Percentiles rank a stretch among this genome's conserved stretches.
These are phyloP conservation scores for Phialophora macrospora DNA, from an alignment of 2,329 filamentous ascomycete species.

Conservation along the genomic window DNA sequence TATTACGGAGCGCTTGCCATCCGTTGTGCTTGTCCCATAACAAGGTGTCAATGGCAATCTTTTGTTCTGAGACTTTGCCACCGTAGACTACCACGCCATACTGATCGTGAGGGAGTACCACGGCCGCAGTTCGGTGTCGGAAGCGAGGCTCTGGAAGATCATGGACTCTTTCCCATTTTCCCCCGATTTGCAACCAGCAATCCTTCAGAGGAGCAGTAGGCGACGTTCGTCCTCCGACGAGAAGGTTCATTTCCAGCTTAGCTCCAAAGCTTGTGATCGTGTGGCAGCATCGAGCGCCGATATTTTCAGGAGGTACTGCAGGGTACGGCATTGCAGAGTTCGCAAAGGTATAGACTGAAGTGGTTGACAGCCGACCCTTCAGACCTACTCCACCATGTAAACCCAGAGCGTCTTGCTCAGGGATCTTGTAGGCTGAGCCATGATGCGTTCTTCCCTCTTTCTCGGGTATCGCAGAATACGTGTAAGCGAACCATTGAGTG, in stretches of 20 bases:
- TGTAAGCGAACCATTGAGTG: constrained; percentile 39
- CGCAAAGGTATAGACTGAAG: constrained; percentile 54
- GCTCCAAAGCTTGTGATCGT: constrained; percentile 70
- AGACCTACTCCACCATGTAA: constrained; percentile 51
- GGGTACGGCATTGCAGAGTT: constrained; percentile 55
- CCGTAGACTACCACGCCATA: constrained; percentile 63
- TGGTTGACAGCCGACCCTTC: constrained; percentile 55
- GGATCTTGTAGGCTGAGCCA: constrained; percentile 57
- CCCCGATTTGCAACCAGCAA: constrained; percentile 73
- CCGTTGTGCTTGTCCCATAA: constrained; percentile 59
- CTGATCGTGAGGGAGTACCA: constrained; percentile 46
- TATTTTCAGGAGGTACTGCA: constrained; percentile 49
- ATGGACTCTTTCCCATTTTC: constrained; percentile 67
- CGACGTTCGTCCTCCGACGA: constrained; percentile 79
- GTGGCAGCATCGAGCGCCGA: constrained; percentile 69
- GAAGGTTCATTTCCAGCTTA: constrained; percentile 58
- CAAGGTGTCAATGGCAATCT: constrained; percentile 59
- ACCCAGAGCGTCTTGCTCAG: constrained; percentile 45
- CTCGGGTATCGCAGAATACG: constrained; percentile 48
- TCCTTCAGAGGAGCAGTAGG: constrained; percentile 71
- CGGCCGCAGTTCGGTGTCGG: constrained; percentile 68
- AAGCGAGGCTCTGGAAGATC: constrained; percentile 74
- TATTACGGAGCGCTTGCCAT: constrained; percentile 55
- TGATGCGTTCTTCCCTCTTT: constrained; percentile 62
- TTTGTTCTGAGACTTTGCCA: constrained; percentile 60